Evolutionary conservation across 805 yeast genomes (phyloP), one percentile per base, ranked within the genome.

Genomic region (Candida insectorum): DNA sequence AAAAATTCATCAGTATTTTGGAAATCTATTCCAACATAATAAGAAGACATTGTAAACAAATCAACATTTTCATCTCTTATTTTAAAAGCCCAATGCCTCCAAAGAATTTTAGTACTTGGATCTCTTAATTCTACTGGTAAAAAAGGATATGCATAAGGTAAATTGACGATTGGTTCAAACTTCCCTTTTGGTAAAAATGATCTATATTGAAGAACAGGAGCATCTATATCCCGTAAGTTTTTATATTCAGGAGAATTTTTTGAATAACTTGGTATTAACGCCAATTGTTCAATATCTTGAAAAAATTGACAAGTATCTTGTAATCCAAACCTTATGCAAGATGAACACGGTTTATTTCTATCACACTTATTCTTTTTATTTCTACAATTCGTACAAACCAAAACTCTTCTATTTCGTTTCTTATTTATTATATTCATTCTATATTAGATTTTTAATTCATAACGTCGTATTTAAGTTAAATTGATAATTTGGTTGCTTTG

Each of bases 291-390:
- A n/a, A n/a, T 17, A 16, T n/a, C n/a, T n/a, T n/a, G n/a, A n/a
- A n/a, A n/a, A n/a, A n/a, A n/a, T n/a, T n/a, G 9, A 26, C 40
- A 44, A 21, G 40, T 27, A 14, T 13, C 22, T 24, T 31, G 40
- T n/a, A 34, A 11, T n/a, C 36, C 39, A 12, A 38, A 20, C 12
- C 35, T 24, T 5, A 30, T 26, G 29, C 49, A 45, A 3, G 41
- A 22, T 5, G 40, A 31, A 34, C 53, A 48, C 1, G 53, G 53
- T 8, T 28, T 26, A 10, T 24, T 24, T 17, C 53, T 33, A 35
- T 45, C 46, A 36, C 53, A 48, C 34, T 48, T 48, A 8, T 39
- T 30, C 29, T 46, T 45, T 28, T 42, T 43, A 9, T 26, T 20
- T 13, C 51, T 27, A 30, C 53, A 48, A 27, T 39, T 38, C 9